phyloP scores from a whole-genome alignment of 345 rosid genomes.

The Excoecaria cochinchinensis region DNA sequence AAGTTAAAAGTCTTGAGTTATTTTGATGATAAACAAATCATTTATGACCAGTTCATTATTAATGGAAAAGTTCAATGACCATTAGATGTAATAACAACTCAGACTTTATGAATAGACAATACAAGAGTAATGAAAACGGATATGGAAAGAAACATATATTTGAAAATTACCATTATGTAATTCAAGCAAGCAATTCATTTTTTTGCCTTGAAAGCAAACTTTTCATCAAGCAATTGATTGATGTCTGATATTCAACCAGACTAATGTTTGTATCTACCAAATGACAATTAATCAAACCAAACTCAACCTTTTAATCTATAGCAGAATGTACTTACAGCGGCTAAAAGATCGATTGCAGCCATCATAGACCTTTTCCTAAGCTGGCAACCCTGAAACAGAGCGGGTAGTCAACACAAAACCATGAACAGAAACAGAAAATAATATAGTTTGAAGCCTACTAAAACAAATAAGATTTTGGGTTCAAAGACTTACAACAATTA shows the following conservation, averaged over 20 bases:
- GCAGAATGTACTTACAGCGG: constrained; percentile 52
- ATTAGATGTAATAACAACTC: no score
- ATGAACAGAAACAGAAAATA: not conserved
- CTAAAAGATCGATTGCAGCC: constrained; percentile 77
- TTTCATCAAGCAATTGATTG: not conserved
- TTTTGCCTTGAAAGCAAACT: constrained; percentile 5
- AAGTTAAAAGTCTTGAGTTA: no score
- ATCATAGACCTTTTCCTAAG: constrained; percentile 63
- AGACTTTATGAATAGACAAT: no score
- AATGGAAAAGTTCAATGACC: no score
- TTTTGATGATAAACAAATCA: no score
- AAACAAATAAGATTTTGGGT: not conserved
- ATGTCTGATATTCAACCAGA: constrained; percentile 14
- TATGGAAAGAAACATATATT: not conserved
- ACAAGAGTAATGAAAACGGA: no score
- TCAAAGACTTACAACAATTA: constrained; percentile 61
- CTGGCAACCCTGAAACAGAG: constrained; percentile 65
- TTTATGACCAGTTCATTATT: no score
- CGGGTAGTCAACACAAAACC: not conserved
- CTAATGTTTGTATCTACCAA: not conserved
- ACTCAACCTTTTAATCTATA: not conserved
- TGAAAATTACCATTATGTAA: not conserved
- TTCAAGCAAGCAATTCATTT: constrained; percentile 11
- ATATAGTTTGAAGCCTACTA: not conserved
- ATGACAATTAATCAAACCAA: constrained; percentile 1